A percentile compares a stretch with the other conserved stretches of the same genome.
Evolutionary conservation across 2,329 filamentous ascomycete genomes (phyloP).

Genomic region (Neofusicoccum parvum): DNA sequence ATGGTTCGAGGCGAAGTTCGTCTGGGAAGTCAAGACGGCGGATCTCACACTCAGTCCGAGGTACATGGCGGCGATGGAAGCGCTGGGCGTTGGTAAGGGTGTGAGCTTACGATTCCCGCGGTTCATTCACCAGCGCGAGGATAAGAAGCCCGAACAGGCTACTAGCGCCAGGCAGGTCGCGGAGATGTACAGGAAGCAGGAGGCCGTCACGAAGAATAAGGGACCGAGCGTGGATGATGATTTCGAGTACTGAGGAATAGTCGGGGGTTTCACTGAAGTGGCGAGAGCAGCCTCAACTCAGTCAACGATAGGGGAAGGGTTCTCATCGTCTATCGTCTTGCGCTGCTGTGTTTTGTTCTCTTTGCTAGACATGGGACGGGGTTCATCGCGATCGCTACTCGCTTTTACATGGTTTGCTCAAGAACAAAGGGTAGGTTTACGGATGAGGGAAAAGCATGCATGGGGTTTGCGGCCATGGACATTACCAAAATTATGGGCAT

Average conservation of each 20-base stretch:
- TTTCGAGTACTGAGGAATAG: constrained; percentile 77
- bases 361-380: too few species aligned
- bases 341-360: too few species aligned
- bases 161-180: constrained; percentile 83
- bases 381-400: too few species aligned
- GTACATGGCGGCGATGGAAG: constrained; percentile 86
- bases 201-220: constrained; percentile 84
- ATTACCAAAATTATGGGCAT: too few species aligned
- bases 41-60: constrained; percentile 90
- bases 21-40: constrained; percentile 98
- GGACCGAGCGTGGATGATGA: constrained; percentile 90
- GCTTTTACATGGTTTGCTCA: too few species aligned
- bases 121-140: constrained; percentile 88
- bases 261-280: too few species aligned
- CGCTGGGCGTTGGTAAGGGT: constrained; percentile 72
- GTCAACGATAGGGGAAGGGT: too few species aligned
- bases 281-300: too few species aligned
- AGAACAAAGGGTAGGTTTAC: too few species aligned
- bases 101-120: constrained; percentile 89
- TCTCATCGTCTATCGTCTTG: too few species aligned
- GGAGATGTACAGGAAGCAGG: constrained; percentile 96
- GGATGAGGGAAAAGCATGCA: too few species aligned
- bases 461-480: too few species aligned
- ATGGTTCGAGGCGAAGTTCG: constrained; percentile 92
- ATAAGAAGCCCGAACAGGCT: constrained; percentile 93